A percentile compares a stretch with the other conserved stretches of the same genome.
phyloP scores from a whole-genome alignment of 768 basidiomycete genomes.

The Strobilomyces dryophilus region DNA sequence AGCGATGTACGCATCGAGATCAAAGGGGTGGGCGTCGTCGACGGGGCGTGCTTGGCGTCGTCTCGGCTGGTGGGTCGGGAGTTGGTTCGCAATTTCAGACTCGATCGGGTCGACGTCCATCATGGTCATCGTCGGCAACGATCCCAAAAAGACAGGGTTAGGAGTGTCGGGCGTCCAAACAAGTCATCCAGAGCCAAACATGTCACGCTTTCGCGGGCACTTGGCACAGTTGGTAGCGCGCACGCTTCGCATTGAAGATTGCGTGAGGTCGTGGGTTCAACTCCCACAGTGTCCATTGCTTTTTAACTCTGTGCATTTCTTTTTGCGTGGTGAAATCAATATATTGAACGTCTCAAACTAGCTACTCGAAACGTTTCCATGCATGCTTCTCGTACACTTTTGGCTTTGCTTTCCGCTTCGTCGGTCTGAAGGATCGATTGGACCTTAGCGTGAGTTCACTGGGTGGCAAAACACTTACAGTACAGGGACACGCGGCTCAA shows the following conservation, averaged over 20 bases:
- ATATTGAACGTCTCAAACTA: neutral
- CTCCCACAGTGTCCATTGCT: slow-evolving; percentile 35
- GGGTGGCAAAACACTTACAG: slow-evolving; percentile 42
- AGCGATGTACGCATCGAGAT: slow-evolving; percentile 75
- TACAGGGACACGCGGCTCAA: slow-evolving; percentile 83
- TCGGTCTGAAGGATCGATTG: slow-evolving; percentile 19
- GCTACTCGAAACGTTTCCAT: slow-evolving; percentile 66
- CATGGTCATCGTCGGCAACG: slow-evolving; percentile 4
- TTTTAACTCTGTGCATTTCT: neutral
- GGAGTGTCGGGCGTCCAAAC: neutral
- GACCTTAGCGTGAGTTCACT: neutral
- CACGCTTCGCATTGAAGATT: slow-evolving; percentile 47
- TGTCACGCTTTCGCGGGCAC: neutral
- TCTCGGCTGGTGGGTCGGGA: slow-evolving; percentile 7
- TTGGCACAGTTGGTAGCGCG: slow-evolving; percentile 50
- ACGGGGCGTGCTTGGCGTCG: slow-evolving; percentile 41
- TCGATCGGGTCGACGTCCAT: slow-evolving; percentile 32
- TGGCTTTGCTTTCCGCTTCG: slow-evolving; percentile 38
- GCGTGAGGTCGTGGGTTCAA: slow-evolving; percentile 59
- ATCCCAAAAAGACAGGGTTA: neutral
- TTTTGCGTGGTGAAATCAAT: neutral
- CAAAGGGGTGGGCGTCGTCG: slow-evolving; percentile 82
- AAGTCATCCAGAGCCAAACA: neutral
- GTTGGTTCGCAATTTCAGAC: slow-evolving; percentile 18
- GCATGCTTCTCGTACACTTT: slow-evolving; percentile 77